Conservation (phyloP, 164 flowering plant species). For the Houttuynia cordata region DNA sequence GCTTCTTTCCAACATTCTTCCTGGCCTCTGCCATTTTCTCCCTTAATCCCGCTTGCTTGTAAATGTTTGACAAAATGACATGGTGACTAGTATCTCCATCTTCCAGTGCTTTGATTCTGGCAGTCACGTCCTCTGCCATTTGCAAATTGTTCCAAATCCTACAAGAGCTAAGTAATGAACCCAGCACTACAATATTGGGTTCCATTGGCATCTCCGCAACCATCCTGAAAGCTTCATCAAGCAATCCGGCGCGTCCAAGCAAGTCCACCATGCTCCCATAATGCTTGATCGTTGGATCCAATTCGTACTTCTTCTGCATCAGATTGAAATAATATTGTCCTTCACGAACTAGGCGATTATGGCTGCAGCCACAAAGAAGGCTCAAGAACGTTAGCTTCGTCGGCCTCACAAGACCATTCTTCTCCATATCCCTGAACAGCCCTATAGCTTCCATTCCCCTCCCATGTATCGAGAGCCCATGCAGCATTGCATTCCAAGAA, state of each 20-base stretch:
- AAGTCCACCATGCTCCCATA: slow-evolving; percentile 14
- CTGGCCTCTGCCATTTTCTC: slow-evolving; percentile 17
- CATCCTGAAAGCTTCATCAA: slow-evolving; percentile 3
- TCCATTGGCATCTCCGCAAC: slow-evolving; percentile 6
- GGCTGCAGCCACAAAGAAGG: slow-evolving; percentile 9
- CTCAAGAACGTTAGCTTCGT: slow-evolving; percentile 6
- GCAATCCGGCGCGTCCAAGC: slow-evolving; percentile 8
- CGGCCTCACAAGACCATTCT: slow-evolving; percentile 5
- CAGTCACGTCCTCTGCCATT: slow-evolving; percentile 9
- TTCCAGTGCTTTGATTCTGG: slow-evolving; percentile 6
- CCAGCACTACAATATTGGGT: slow-evolving; percentile 4
- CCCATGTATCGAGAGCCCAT: slow-evolving; percentile 14
- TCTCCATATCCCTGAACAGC: slow-evolving; percentile 9
- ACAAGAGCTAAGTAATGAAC: slow-evolving; percentile 13
- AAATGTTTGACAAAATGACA: slow-evolving; percentile 14
- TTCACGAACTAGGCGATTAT: slow-evolving; percentile 5
- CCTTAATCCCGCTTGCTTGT: slow-evolving; percentile 10
- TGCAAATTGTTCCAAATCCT: slow-evolving; percentile 8
- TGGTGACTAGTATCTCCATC: slow-evolving; percentile 9
- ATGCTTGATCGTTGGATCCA: slow-evolving; percentile 8
- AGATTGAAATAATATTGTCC: slow-evolving; percentile 2
- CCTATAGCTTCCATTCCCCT: slow-evolving; percentile 5
- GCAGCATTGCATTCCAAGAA: slow-evolving; percentile 14
- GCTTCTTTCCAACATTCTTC: slow-evolving; percentile 14
- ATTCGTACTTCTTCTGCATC: slow-evolving; percentile 4